Evolutionary conservation across 1,139 yeast species (phyloP), one percentile per base, ranked within the genome.

Genomic region (Entelexis paramagnoliae): DNA sequence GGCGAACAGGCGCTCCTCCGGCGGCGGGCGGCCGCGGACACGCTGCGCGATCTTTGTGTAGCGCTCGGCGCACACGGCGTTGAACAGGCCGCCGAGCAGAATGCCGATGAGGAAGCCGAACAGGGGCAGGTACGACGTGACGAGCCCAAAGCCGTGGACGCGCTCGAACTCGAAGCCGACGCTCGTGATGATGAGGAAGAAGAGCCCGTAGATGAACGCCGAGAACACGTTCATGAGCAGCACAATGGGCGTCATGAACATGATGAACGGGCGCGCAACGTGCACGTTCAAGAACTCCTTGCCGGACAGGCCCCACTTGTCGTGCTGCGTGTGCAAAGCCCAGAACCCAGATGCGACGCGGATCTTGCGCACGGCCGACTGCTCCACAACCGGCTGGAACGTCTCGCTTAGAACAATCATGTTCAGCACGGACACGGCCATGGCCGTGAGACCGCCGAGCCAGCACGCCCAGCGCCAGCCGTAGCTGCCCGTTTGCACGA

Each of bases 381-480:
- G 74, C 51, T 81, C 69, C 17, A 84, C 70, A 0, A 80, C 78
- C 0, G 94, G 93, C 2, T 76, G 77, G 64, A 82, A 84, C 1
- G 91, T 81, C 66, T 85, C 95, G 16, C 83, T 81, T 16, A 83
- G 73, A 1, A 75, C 62, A 1, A 74, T 48, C 10, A 75, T 62
- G 42, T 72, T 66, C 10, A 73, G 47, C 1, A 73, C 64, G 64
- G 83, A 72, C 71, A 79, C 71, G 0, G 73, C 76, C 20, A 79
- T 80, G 19, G 82, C 80, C 55, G 80, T 73, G 1, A 84, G 80
- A 67, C 81, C 71, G 51, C 50, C 51, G 6, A 59, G 52, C 60
- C 60, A 59, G 47, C 59, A 54, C 14, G 51, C 46, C 60, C 60
- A 59, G 2, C 62, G 45, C 62, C 62, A 59, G 19, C 62, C 62